Evolutionary conservation across 2,329 filamentous ascomycete genomes (phyloP), one percentile per base, ranked within the genome.

Genomic region (Colletotrichum costaricense): DNA sequence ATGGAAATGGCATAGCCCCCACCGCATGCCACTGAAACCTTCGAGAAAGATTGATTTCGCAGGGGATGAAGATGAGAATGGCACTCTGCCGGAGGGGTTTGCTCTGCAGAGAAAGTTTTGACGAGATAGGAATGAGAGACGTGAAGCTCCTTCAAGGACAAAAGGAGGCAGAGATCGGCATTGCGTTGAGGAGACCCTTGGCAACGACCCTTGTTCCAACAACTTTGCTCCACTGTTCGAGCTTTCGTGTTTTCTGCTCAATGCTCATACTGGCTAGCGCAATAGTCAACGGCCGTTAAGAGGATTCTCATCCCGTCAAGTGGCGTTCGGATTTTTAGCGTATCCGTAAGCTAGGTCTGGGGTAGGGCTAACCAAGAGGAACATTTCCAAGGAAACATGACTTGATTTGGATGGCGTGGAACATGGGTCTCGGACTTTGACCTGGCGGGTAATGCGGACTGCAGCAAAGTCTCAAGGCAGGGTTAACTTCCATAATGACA

Each of bases 21-120:
- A 58, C 35, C 58, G 19, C n/a, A 49, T 54, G 64, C 28, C 57
- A 58, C 12, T 63, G 60, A 35, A 57, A 72, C 52, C 38, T 69
- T 54, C 38, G 42, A 33, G 30, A 63, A 63, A 63, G 24, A 26
- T 63, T 59, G n/a, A 22, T 22, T 35, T 1, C 19, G 19, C 26
- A 19, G 11, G 60, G 60, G 12, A 54, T 8, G n/a, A 24, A 33
- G 22, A 54, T 63, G 46, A 54, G 19, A 28, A 35, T 22, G 16
- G 55, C 26, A 63, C 33, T 16, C 26, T 52, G 7, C 1, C 28
- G 11, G 26, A 60, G 38, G 49, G 58, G 28, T 54, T 22, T 11
- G n/a, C 38, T 42, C 38, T 42, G 38, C 16, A 42, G 38, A 42
- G 38, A 42, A 24, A 54, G n/a, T 54, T 54, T 35, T 12, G 26